Evolutionary conservation across 139 green algal genomes (phyloP).

Genomic region (Asterochloris erici): DNA sequence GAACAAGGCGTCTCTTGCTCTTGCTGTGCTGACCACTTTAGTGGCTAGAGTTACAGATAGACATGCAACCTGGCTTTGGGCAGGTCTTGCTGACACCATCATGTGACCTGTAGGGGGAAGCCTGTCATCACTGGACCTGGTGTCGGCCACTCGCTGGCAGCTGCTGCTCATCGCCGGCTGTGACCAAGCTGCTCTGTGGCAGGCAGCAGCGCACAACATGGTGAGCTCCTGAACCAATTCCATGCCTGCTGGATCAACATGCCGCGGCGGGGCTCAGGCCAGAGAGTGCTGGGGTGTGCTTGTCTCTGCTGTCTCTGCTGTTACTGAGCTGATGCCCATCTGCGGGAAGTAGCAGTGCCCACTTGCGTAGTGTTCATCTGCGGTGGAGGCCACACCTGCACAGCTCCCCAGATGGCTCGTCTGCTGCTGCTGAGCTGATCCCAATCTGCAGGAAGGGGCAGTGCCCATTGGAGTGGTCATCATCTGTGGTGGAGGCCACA

Average conservation of each 20-base stretch:
- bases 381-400: too few relatives aligned
- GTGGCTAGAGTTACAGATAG: not conserved
- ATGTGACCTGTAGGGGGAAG: not conserved
- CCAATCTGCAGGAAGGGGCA: too few relatives aligned
- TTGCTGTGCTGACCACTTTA: not conserved
- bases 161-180: constrained; percentile 13
- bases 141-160: not conserved
- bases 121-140: constrained; percentile 17
- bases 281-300: not conserved
- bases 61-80: not conserved
- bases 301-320: not conserved
- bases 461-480: not conserved
- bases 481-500: too few relatives aligned
- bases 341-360: too few relatives aligned
- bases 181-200: not conserved
- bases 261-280: too few relatives aligned
- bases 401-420: not conserved
- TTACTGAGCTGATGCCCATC: not conserved
- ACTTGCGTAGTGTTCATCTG: too few relatives aligned
- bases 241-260: not conserved
- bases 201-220: not conserved
- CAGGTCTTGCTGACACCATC: not conserved
- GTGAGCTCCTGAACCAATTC: not conserved
- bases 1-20: too few relatives aligned
- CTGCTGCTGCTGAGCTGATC: not conserved